Evolutionary conservation across 768 basidiomycete genomes (phyloP).

Genomic region (Boletus rubescentipes): DNA sequence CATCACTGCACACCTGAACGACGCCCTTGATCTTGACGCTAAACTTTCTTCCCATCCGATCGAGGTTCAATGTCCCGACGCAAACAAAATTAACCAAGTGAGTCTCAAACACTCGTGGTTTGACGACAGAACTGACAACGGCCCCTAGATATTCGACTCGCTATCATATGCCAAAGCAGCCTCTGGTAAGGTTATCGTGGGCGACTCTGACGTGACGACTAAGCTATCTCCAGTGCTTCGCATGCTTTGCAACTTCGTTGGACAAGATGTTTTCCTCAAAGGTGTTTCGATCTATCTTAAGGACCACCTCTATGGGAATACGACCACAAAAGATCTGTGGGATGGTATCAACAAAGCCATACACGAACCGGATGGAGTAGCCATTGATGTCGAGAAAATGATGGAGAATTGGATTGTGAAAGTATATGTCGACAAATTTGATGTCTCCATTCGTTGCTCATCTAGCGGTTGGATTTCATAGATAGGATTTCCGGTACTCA

Average conservation of each 20-base stretch:
- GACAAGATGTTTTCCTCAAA: constrained; percentile 83
- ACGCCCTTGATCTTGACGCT: constrained; percentile 81
- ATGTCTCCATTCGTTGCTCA: not conserved
- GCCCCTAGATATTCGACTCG: constrained; percentile 79
- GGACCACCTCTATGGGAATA: constrained; percentile 81
- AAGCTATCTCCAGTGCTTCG: constrained; percentile 64
- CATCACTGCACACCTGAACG: constrained; percentile 70
- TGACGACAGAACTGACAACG: not conserved
- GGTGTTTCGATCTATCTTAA: constrained; percentile 93
- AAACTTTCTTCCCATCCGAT: constrained; percentile 90
- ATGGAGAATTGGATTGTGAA: constrained; percentile 94
- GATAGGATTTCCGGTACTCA: constrained; percentile 88
- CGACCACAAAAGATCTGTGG: constrained; percentile 85
- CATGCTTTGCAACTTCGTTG: constrained; percentile 88
- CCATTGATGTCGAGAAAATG: constrained; percentile 68
- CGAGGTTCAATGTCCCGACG: constrained; percentile 87
- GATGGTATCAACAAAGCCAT: constrained; percentile 77
- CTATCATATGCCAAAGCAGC: constrained; percentile 86
- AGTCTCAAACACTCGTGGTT: not conserved
- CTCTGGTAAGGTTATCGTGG: constrained; percentile 47
- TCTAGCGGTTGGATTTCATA: constrained; percentile 13
- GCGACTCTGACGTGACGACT: not conserved
- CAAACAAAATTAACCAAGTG: constrained; percentile 79
- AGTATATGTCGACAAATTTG: constrained; percentile 33
- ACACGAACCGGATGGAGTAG: constrained; percentile 32